Base-by-base conservation (phyloP, 78 protist genomes). In the Dictyostelium firmibasis region DNA sequence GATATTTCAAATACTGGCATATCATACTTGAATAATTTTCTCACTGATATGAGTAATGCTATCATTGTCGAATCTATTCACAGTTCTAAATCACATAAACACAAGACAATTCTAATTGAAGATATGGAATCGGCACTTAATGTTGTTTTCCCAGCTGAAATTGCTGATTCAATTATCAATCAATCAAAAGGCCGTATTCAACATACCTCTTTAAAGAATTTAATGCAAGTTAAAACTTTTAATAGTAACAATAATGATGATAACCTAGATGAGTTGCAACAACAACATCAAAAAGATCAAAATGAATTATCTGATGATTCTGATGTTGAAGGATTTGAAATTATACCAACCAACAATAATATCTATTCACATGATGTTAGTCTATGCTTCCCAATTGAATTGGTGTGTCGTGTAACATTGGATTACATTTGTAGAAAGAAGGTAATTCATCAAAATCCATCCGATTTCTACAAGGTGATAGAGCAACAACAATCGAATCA, bases 121-220 rank as follows among this genome's bases (percentile, higher is more conserved):
- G 94, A 83, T 25, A 44, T 89, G 9, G 79, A 78, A n/a, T 70
- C 72, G 1, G 33, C 83, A 31, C 25, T 89, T 13, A 43, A 43
- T 36, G 44, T 35, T 27, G 76, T 89, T 60, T 89, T 89, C 38
- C 60, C 82, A 27, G 29, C 53, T 50, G 94, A 89, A 23, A 14
- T 89, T n/a, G 75, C 94, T 11, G 94, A 89, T 23, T 53, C 72
- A 29, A 89, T 89, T 67, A 67, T 89, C 20, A 75, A 81, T 81
- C 94, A 89, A 75, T 62, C 94, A 20, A 83, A 81, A 25, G 94
- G 94, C 7, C 83, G 87, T 67, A 89, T 89, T 18, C 94, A 89
- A 81, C 82, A 70, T 18, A 57, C 94, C 1, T 89, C 86, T 29
- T 78, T 64, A 85, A 87, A 64, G 27, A 86, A 86, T 60, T 41